A percentile compares a stretch with the other conserved stretches of the same genome.
These are phyloP conservation scores for Mucor sp. DNA, from an alignment of 371 early-diverging fungal species.

Conservation along the genomic window DNA sequence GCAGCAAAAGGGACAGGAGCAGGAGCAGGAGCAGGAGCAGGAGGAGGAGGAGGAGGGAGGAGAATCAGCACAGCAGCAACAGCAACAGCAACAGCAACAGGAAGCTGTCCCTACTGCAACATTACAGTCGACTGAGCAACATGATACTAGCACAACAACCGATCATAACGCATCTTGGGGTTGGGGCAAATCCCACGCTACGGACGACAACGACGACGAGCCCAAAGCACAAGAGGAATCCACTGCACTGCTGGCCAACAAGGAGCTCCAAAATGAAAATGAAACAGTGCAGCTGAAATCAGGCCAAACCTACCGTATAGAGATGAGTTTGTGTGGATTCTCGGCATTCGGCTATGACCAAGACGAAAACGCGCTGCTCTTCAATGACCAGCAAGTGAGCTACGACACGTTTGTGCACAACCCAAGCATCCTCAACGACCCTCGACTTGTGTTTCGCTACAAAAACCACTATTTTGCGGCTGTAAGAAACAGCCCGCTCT, in stretches of 20 bases:
- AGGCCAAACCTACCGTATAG: constrained; percentile 43
- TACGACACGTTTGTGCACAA: constrained; percentile 67
- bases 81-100: neutral
- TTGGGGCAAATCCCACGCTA: constrained; percentile 5
- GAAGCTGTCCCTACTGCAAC: neutral
- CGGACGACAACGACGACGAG: neutral
- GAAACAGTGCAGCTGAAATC: constrained; percentile 24
- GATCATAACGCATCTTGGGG: neutral
- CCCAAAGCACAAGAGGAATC: neutral
- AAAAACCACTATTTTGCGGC: constrained; percentile 55
- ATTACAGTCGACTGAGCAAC: neutral
- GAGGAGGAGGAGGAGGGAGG: neutral
- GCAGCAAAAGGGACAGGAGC: neutral
- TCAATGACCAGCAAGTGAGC: constrained; percentile 57
- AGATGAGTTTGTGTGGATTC: constrained; percentile 58
- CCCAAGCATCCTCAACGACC: constrained; percentile 67
- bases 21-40: neutral
- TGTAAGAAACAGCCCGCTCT: constrained; percentile 48
- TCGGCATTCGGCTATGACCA: constrained; percentile 39
- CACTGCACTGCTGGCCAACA: neutral
- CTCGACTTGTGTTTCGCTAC: constrained; percentile 67
- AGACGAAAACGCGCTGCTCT: constrained; percentile 58
- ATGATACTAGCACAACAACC: neutral
- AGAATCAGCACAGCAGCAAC: neutral
- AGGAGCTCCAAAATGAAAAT: neutral